phyloP scores from a whole-genome alignment of 2,329 filamentous ascomycete species.

The Pestalotiopsis sp. region DNA sequence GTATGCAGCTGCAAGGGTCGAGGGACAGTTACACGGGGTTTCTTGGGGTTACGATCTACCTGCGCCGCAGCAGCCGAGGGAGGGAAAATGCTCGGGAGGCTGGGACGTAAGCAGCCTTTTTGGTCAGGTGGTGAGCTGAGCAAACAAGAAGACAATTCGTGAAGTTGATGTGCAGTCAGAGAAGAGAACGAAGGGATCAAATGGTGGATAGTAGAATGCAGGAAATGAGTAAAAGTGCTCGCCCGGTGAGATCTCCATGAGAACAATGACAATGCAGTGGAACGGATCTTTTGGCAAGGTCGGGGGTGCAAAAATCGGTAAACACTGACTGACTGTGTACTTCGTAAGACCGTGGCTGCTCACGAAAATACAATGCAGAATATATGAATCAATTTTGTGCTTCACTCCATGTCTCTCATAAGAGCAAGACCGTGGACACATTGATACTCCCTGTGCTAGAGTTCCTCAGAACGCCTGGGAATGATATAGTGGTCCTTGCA shows the following conservation, averaged over 20 bases:
- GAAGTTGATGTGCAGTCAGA: background rate
- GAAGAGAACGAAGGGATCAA: background rate
- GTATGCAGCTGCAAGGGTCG: conserved; percentile 13
- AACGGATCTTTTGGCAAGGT: background rate
- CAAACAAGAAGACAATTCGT: too few relatives aligned
- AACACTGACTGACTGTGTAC: background rate
- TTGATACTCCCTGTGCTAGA: background rate
- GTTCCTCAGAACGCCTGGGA: background rate
- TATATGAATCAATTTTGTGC: background rate
- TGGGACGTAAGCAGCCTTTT: background rate
- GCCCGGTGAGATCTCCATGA: background rate
- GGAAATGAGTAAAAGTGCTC: background rate
- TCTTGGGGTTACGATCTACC: background rate
- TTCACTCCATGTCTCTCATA: background rate
- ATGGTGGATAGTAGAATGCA: background rate
- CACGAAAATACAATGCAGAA: background rate
- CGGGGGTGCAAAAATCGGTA: background rate
- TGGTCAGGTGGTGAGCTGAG: background rate
- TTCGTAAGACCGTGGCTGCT: background rate
- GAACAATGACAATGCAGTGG: background rate
- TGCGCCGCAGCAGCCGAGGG: background rate
- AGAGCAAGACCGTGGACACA: background rate
- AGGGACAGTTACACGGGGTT: background rate
- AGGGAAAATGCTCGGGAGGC: background rate
- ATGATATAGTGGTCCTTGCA: background rate